Base-by-base conservation (phyloP, 345 rosid genomes). In the Boechera stricta region DNA sequence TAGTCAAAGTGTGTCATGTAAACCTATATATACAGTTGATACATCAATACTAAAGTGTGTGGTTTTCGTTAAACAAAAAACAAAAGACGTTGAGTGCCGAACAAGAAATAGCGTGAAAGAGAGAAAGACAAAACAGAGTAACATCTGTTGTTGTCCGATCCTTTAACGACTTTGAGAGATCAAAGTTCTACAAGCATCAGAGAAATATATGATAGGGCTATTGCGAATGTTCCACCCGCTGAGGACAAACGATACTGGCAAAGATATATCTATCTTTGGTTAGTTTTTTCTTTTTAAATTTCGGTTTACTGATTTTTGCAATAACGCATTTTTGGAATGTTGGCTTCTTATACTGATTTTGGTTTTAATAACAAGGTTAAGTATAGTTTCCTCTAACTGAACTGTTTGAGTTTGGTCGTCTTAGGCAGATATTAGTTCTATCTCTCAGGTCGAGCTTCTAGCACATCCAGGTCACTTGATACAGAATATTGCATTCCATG, bases 231-330 rank as follows among this genome's bases (percentile, higher is more conserved):
- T 69, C 98, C 98, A 8, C 97, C 92, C 0, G 98, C 90, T 5
- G 87, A 85, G 66, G 97, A 93, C 84, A 93, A 93, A 77, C 86
- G 92, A 26, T 91, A 91, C 44, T 93, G 97, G 97, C 94, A 91
- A 71, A 84, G 97, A 82, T 93, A 93, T 71, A 91, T 93, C 28
- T 90, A 90, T 48, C 76, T 93, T 35, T 93, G 98, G 98, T 91
- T 78, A 81, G 91, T 74, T 77, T 73, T 6, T 55, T 3, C 16
- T 16, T 63, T 31, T 47, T 39, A 52, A 26, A 5, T 1, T 41
- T 10, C 1, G 3, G 36, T 58, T 66, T 48, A 36, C 62, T 12
- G 62, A 28, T 49, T 47, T 60, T 51, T 54, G 53, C 24, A 58
- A 31, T 47, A 35, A n/a, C 5, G 2, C 4, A 21, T n/a, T 39